Percentiles rank a stretch among this genome's conserved stretches.
phyloP scores from a whole-genome alignment of 2,329 filamentous ascomycete species.

The Stagonosporopsis rhizophila region DNA sequence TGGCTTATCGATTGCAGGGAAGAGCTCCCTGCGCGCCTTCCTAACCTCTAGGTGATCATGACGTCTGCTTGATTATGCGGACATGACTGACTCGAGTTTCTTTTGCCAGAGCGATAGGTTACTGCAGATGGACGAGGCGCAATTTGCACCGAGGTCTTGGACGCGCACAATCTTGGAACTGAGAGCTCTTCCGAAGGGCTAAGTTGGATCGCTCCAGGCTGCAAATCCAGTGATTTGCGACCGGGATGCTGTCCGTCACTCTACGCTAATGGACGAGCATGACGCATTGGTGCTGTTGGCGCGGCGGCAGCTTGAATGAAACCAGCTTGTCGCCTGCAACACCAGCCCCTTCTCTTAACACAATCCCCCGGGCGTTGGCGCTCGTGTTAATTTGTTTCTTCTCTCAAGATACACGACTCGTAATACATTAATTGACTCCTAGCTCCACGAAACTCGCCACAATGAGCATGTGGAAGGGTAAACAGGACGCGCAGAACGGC shows the following conservation, averaged over 20 bases:
- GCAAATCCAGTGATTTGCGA: constrained; percentile 19
- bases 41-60: neutral
- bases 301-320: constrained; percentile 14
- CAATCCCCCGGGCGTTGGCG: constrained; percentile 8
- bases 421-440: constrained; percentile 6
- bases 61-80: neutral
- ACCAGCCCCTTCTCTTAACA: constrained; percentile 15
- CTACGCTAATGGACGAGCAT: constrained; percentile 4
- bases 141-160: neutral
- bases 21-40: constrained; percentile 15
- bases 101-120: neutral
- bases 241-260: constrained; percentile 17
- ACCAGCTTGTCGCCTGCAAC: constrained; percentile 17
- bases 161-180: neutral
- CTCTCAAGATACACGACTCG: neutral
- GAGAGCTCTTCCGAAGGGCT: neutral
- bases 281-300: constrained; percentile 14
- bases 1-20: constrained; percentile 21
- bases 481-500: constrained; percentile 55
- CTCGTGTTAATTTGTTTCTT: neutral
- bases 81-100: neutral
- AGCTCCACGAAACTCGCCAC: constrained; percentile 24
- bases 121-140: neutral
- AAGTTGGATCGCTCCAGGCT: constrained; percentile 9
- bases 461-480: constrained; percentile 63